Conservation (phyloP, 2,329 filamentous ascomycete genomes). For the Paraphaeosphaeria sporulosa region DNA sequence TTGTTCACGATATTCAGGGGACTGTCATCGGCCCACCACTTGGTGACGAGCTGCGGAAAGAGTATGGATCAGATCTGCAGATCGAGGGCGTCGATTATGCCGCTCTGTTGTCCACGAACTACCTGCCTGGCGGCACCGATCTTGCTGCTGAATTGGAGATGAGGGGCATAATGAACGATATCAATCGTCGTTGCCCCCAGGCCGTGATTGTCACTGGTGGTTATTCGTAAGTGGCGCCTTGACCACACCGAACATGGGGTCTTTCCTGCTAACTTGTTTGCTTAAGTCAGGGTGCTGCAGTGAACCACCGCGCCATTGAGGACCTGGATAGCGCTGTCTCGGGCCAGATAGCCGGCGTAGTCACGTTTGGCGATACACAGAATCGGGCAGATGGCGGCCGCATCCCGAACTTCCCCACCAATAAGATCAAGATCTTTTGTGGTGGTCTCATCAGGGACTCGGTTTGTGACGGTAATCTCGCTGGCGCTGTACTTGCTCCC, state of each 20-base stretch:
- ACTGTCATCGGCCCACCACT: constrained; percentile 17
- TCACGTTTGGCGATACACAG: constrained; percentile 53
- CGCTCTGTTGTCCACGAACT: constrained; percentile 17
- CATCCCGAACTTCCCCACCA: constrained; percentile 42
- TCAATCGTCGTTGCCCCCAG: constrained; percentile 21
- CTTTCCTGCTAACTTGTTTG: not conserved
- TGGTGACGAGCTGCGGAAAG: constrained; percentile 12
- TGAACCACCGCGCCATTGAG: constrained; percentile 25
- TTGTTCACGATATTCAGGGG: constrained; percentile 28
- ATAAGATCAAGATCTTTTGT: constrained; percentile 55
- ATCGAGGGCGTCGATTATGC: constrained; percentile 20
- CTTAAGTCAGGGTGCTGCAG: constrained; percentile 26
- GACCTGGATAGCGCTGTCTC: constrained; percentile 17
- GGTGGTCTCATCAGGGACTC: constrained; percentile 51
- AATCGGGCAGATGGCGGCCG: constrained; percentile 42
- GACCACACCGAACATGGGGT: no score
- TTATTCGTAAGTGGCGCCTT: constrained; percentile 13
- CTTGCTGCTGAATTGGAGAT: not conserved
- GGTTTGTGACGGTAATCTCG: constrained; percentile 56
- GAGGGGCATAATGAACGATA: constrained; percentile 8
- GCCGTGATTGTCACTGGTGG: constrained; percentile 16
- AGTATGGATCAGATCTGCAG: constrained; percentile 5
- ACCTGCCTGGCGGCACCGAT: constrained; percentile 14
- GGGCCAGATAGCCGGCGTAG: constrained; percentile 41
- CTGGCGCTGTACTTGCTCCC: constrained; percentile 17